Conservation (phyloP, 306 rosid species). For the Vigna mungo region DNA sequence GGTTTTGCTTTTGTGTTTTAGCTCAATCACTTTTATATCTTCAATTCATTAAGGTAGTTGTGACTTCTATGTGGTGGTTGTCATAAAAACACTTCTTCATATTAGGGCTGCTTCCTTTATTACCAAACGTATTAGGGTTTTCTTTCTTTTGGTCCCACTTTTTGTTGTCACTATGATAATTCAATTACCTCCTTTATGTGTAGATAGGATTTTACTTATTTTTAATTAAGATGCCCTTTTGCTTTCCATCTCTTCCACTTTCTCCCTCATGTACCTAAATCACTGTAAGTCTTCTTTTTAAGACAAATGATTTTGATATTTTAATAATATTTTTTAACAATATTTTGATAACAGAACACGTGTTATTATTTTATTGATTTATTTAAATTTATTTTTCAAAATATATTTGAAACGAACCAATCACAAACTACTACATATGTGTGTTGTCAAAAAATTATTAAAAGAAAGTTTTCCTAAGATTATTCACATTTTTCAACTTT, state of each 20-base stretch:
- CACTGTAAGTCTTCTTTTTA: conserved; percentile 6
- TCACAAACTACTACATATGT: too few species aligned
- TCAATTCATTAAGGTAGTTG: conserved; percentile 54
- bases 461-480: too few species aligned
- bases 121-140: conserved; percentile 50
- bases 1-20: conserved; percentile 53
- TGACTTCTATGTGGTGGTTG: conserved; percentile 55
- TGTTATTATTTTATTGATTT: too few species aligned
- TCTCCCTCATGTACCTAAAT: conserved; percentile 3
- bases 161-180: conserved; percentile 15
- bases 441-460: too few species aligned
- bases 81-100: conserved; percentile 38
- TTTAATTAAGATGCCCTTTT: conserved; percentile 27
- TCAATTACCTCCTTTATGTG: conserved; percentile 35
- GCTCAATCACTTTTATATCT: conserved; percentile 38
- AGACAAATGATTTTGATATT: too few species aligned
- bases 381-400: too few species aligned
- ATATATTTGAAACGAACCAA: too few species aligned
- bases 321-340: too few species aligned
- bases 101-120: conserved; percentile 42
- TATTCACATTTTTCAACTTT: conserved; percentile 10
- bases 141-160: conserved; percentile 39
- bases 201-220: neutral
- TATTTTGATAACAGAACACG: too few species aligned
- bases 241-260: conserved; percentile 32